Base-by-base conservation (phyloP, 345 rosid species). In the Brassica nigra region DNA sequence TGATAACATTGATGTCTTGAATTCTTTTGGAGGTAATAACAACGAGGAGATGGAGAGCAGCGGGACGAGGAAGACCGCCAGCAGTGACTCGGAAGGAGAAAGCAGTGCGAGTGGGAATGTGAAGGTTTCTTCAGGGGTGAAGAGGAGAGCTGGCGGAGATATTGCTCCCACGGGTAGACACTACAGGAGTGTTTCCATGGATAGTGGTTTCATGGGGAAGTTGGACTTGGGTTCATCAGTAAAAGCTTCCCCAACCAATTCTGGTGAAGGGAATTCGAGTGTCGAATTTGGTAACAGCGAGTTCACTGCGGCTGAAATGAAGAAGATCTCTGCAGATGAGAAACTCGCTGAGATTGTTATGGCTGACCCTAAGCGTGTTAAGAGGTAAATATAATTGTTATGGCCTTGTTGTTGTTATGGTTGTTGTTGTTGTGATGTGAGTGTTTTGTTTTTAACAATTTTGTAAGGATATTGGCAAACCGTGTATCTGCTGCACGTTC, bases 401-500 rank as follows among this genome's bases (percentile, higher is more conserved):
- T 5, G 12, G 14, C 20, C 57, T 6, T 3, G 8, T 27, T 3
- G 8, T 27, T 54, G 20, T 66, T 55, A 18, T 18, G 18, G 18
- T 18, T 18, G 18, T 18, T 18, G 18, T 18, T 18, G 18, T 62
- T 31, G 34, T 66, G 74, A 61, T 0, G 8, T 65, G 54, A 18
- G 12, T 73, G 20, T 33, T 73, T 74, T 49, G 3, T 44, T 65
- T 28, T 66, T 67, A 20, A 18, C 59, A 3, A 63, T 36, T 68
- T 37, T 64, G 12, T 74, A 55, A 93, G 96, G 88, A 94, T 94
- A 76, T 86, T 91, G 73, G 97, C 97, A 14, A 94, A 94, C 80
- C 90, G 97, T 15, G 91, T 86, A 28, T 91, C 96, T 66, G 97
- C 96, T 81, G 91, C 97, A 12, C 90, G 96, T 4, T 94, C 95